A percentile compares a stretch with the other conserved stretches of the same genome.
These are phyloP conservation scores for Phytophthora rubi DNA, from an alignment of 352 stramenopile species.

Conservation along the genomic window DNA sequence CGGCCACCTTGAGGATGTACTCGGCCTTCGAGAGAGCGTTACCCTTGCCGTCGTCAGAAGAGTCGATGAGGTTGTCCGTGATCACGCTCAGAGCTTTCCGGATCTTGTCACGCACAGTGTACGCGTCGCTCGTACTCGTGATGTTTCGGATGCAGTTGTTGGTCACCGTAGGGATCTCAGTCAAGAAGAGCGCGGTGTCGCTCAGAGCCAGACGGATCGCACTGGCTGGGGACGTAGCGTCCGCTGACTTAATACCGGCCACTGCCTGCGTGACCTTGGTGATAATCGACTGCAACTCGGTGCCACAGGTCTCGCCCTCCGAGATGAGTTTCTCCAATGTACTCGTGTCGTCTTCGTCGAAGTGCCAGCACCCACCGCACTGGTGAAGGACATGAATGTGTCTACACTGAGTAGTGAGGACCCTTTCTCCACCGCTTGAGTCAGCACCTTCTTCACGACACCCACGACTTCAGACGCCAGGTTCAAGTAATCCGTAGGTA, in stretches of 20 bases:
- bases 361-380: slow-evolving; percentile 22
- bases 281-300: slow-evolving; percentile 45
- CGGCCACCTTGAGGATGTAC: slow-evolving; percentile 49
- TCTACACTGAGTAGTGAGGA: slow-evolving; percentile 40
- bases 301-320: slow-evolving; percentile 46
- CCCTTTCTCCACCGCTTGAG: slow-evolving; percentile 41
- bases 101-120: slow-evolving; percentile 51
- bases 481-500: slow-evolving; percentile 33
- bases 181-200: slow-evolving; percentile 53
- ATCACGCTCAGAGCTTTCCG: slow-evolving; percentile 53
- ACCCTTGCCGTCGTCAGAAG: slow-evolving; percentile 34
- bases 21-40: slow-evolving; percentile 42
- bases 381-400: slow-evolving; percentile 42
- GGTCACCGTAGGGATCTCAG: slow-evolving; percentile 55
- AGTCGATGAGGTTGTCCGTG: slow-evolving; percentile 53
- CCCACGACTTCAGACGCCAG: slow-evolving; percentile 40
- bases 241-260: slow-evolving; percentile 45
- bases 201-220: slow-evolving; percentile 45
- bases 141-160: slow-evolving; percentile 45
- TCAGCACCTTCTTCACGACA: slow-evolving; percentile 45
- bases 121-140: slow-evolving; percentile 25
- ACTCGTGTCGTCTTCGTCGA: slow-evolving; percentile 22
- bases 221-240: slow-evolving; percentile 30
- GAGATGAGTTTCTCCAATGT: slow-evolving; percentile 44
- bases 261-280: slow-evolving; percentile 45